These are phyloP conservation scores for Cryphonectria japonica DNA, from an alignment of 2,329 filamentous ascomycete species.

Conservation along the genomic window DNA sequence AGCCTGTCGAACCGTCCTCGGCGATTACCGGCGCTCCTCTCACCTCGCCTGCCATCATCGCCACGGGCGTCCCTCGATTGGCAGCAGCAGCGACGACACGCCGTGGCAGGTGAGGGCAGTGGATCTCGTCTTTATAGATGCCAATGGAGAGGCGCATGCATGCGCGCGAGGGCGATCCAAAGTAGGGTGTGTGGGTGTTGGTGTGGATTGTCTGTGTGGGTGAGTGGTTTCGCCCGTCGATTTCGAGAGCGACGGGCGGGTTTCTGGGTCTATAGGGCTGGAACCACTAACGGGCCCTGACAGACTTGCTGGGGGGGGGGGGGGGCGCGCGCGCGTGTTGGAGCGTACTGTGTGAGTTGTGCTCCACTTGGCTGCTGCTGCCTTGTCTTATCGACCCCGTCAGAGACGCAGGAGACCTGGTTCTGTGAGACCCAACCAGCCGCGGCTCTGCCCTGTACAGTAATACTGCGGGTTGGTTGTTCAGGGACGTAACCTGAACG, in stretches of 20 bases:
- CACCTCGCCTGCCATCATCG: slow-evolving; percentile 27
- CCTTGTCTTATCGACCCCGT: neutral
- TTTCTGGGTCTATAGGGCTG: neutral
- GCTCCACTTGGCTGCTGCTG: slow-evolving; percentile 7
- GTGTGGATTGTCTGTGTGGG: neutral
- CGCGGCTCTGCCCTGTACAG: neutral
- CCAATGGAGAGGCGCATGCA: slow-evolving; percentile 4
- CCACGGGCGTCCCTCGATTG: slow-evolving; percentile 20
- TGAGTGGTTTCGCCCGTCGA: neutral
- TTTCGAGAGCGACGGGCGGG: neutral
- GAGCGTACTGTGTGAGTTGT: neutral
- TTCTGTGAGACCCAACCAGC: neutral
- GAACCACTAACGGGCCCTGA: neutral
- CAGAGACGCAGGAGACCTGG: slow-evolving; percentile 3
- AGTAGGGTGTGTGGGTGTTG: neutral
- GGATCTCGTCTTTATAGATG: neutral
- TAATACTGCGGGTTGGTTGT: neutral
- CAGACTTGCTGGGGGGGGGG: neutral
- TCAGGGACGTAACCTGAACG: neutral
- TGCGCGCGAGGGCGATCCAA: neutral
- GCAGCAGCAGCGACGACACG: slow-evolving; percentile 18
- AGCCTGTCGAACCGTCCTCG: slow-evolving; percentile 24
- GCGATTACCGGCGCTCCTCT: slow-evolving; percentile 21
- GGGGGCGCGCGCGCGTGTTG: no score
- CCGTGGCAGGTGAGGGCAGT: neutral